Conservation (phyloP, 2,329 filamentous ascomycete species). For the Chrysosphaeria jannelii region DNA sequence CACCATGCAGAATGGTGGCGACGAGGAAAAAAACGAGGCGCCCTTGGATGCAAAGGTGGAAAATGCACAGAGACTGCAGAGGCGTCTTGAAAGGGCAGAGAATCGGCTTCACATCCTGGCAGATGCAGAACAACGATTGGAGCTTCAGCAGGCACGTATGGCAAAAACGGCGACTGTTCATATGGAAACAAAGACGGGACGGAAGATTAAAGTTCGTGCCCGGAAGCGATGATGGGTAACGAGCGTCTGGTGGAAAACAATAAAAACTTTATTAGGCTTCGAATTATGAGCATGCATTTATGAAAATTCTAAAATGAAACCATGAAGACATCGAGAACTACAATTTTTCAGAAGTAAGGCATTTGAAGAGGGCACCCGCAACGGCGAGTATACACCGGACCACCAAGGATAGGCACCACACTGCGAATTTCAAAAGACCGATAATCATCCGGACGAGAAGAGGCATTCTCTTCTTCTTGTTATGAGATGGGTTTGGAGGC, state of each 20-base stretch:
- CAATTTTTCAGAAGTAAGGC: no score
- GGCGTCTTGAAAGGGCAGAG: slow-evolving; percentile 18
- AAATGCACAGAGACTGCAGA: slow-evolving; percentile 15
- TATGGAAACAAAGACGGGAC: slow-evolving; percentile 25
- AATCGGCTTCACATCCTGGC: slow-evolving; percentile 23
- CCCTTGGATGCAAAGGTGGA: slow-evolving; percentile 9
- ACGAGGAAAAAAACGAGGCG: slow-evolving; percentile 7
- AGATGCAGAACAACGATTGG: slow-evolving; percentile 24
- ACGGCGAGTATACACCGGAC: no score
- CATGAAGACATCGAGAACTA: no score
- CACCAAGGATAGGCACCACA: no score
- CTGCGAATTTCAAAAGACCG: no score
- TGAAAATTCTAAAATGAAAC: no score
- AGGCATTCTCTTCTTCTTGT: no score
- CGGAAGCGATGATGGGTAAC: slow-evolving; percentile 24
- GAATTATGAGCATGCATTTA: no score
- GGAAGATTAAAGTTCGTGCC: slow-evolving; percentile 30
- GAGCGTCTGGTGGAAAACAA: background rate
- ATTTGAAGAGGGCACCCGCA: no score
- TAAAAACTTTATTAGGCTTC: no score
- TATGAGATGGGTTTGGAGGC: no score
- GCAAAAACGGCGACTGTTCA: slow-evolving; percentile 31
- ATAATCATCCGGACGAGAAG: no score
- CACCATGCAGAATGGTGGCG: slow-evolving; percentile 7
- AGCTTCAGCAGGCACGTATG: slow-evolving; percentile 29